A percentile compares a stretch with the other conserved stretches of the same genome.
Conservation (phyloP, 495 filamentous ascomycete species). For the Clavariopsis aquatica region DNA sequence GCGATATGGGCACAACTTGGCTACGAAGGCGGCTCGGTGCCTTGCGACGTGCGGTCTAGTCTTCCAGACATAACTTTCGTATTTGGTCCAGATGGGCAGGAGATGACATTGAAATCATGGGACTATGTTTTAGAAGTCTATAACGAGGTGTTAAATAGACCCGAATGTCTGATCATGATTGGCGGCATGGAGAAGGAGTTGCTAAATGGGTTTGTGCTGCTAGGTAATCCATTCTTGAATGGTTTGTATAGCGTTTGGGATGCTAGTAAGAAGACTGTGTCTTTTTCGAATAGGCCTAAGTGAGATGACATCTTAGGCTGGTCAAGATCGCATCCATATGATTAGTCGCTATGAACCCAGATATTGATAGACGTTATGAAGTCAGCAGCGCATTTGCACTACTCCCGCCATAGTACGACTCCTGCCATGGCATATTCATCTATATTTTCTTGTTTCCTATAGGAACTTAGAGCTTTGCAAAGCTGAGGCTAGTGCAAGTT, state of each 20-base stretch:
- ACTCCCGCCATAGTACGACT: too few species aligned
- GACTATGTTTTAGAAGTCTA: conserved; percentile 16
- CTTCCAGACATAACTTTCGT: conserved; percentile 13
- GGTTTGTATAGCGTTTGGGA: conserved; percentile 22
- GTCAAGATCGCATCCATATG: background rate
- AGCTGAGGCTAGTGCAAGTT: too few species aligned
- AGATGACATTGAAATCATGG: conserved; percentile 10
- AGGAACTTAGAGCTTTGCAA: too few species aligned
- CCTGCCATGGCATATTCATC: too few species aligned
- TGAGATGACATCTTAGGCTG: conserved; percentile 1
- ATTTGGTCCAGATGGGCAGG: conserved; percentile 12
- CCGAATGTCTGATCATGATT: conserved; percentile 15
- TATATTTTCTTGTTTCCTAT: too few species aligned
- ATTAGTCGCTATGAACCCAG: background rate
- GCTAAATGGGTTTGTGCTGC: conserved; percentile 11
- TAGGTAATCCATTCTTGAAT: conserved; percentile 19
- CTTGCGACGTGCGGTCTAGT: background rate
- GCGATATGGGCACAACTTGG: background rate
- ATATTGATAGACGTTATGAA: background rate
- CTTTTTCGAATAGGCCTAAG: conserved; percentile 12
- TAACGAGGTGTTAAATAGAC: conserved; percentile 9
- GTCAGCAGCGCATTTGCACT: too few species aligned
- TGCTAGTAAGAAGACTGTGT: conserved; percentile 9
- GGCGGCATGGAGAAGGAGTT: conserved; percentile 5
- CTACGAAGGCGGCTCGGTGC: background rate